Percentiles rank a stretch among this genome's conserved stretches.
Conservation (phyloP, 495 filamentous ascomycete genomes). For the Cladorrhinum samala region DNA sequence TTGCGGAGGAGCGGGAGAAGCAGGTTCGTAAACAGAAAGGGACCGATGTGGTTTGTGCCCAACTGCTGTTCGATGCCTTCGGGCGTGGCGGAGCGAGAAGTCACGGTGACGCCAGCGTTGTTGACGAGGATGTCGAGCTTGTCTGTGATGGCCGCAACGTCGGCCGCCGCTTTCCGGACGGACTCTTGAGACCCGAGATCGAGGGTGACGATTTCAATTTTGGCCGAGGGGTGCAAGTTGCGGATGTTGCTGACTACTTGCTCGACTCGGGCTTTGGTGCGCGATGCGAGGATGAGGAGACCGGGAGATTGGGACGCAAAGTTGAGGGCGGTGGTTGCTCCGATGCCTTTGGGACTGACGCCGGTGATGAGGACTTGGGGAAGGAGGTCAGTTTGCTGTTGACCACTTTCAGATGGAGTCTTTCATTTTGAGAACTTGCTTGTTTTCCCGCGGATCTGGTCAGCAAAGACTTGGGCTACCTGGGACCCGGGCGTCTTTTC, state of each 20-base stretch:
- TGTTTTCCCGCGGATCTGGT: conserved; percentile 33
- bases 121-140: conserved; percentile 51
- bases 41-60: conserved; percentile 53
- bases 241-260: conserved; percentile 37
- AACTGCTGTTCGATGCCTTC: conserved; percentile 54
- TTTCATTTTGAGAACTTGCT: conserved; percentile 20
- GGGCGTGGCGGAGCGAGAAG: conserved; percentile 27
- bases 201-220: conserved; percentile 35
- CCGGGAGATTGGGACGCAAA: conserved; percentile 48
- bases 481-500: conserved; percentile 37
- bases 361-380: conserved; percentile 47
- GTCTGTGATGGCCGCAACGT: conserved; percentile 34
- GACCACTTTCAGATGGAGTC: neutral
- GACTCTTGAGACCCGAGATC: conserved; percentile 43
- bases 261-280: conserved; percentile 45
- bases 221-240: conserved; percentile 25
- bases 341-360: conserved; percentile 48
- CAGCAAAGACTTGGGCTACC: conserved; percentile 37
- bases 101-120: conserved; percentile 44
- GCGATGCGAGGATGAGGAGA: conserved; percentile 50
- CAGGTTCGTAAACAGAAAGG: conserved; percentile 53
- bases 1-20: conserved; percentile 42
- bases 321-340: conserved; percentile 45
- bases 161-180: conserved; percentile 37
- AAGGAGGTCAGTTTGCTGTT: neutral